Conservation (phyloP, 2,329 filamentous ascomycete species). For the Zymoseptoria pseudotritici region DNA sequence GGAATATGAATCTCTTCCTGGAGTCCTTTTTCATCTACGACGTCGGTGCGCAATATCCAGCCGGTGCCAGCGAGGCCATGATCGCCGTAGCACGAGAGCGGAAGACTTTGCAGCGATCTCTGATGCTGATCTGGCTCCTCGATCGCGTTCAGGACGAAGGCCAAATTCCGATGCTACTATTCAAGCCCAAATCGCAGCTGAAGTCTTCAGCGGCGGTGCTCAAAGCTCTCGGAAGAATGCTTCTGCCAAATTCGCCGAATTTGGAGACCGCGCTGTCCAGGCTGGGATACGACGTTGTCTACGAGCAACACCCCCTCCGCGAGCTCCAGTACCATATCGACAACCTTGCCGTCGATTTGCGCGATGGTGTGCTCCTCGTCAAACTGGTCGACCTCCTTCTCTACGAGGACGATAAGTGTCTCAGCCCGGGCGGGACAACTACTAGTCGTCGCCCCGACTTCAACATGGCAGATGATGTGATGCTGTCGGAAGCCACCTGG, state of each 20-base stretch:
- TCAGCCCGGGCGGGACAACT: neutral
- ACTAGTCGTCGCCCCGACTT: conserved; percentile 30
- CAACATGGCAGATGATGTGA: conserved; percentile 38
- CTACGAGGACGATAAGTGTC: neutral
- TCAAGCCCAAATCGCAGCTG: conserved; percentile 43
- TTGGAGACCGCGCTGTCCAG: conserved; percentile 49
- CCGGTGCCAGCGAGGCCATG: neutral
- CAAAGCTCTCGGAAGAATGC: conserved; percentile 43
- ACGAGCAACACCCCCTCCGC: conserved; percentile 50
- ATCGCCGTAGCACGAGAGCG: conserved; percentile 34
- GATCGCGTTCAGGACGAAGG: conserved; percentile 45
- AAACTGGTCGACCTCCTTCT: conserved; percentile 53
- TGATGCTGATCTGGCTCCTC: conserved; percentile 54
- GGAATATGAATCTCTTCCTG: conserved; percentile 38
- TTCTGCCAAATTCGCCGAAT: conserved; percentile 54
- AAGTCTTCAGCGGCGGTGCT: conserved; percentile 52
- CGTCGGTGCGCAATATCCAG: conserved; percentile 37
- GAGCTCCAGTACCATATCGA: conserved; percentile 52
- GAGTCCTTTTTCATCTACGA: conserved; percentile 52
- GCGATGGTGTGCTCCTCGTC: conserved; percentile 54
- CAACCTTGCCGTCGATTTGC: conserved; percentile 56
- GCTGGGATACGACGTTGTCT: conserved; percentile 48
- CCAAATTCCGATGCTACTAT: conserved; percentile 36
- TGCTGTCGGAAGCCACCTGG: conserved; percentile 31
- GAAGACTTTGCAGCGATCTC: conserved; percentile 49